Evolutionary conservation across 805 yeast species (phyloP).

Genomic region (Wickerhamomyces hampshirensis): DNA sequence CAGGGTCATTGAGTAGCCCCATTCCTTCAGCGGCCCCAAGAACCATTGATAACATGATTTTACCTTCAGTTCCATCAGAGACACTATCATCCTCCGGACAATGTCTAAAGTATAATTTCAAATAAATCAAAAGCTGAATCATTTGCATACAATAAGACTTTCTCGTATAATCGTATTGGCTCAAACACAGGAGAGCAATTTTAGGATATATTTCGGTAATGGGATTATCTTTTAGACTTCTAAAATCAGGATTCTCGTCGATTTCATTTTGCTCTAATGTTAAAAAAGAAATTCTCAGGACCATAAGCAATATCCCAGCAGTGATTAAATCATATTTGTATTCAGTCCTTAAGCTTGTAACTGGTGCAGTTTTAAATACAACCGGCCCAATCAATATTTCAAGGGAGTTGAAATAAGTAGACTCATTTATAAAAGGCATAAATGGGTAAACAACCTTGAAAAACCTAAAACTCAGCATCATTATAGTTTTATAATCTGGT

Average conservation of each 20-base stretch:
- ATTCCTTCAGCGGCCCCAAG: slow-evolving; percentile 50
- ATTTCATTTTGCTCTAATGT: slow-evolving; percentile 16
- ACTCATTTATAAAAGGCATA: slow-evolving; percentile 23
- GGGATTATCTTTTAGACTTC: slow-evolving; percentile 7
- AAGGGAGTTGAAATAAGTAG: slow-evolving; percentile 16
- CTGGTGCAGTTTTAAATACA: slow-evolving; percentile 3
- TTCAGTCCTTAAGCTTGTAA: slow-evolving; percentile 5
- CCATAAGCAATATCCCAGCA: slow-evolving; percentile 17
- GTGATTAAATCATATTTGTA: slow-evolving; percentile 21
- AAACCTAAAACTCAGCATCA: slow-evolving; percentile 18
- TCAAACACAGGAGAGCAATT: slow-evolving; percentile 35
- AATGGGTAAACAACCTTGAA: slow-evolving; percentile 23
- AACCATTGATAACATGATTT: slow-evolving; percentile 41
- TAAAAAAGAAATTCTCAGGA: slow-evolving; percentile 19
- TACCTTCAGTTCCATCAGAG: slow-evolving; percentile 44
- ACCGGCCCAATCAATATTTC: slow-evolving; percentile 10
- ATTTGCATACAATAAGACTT: slow-evolving; percentile 41
- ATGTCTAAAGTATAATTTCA: slow-evolving; percentile 42
- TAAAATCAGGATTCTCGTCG: slow-evolving; percentile 8
- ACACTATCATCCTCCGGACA: slow-evolving; percentile 58
- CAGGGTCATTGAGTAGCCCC: slow-evolving; percentile 57
- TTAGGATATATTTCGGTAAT: slow-evolving; percentile 8
- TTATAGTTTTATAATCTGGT: slow-evolving; percentile 14
- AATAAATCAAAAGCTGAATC: slow-evolving; percentile 47
- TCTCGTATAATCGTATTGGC: slow-evolving; percentile 44